Evolutionary conservation across 2,329 filamentous ascomycete genomes (phyloP).

Genomic region (Stagonosporopsis cucurbitacearum): DNA sequence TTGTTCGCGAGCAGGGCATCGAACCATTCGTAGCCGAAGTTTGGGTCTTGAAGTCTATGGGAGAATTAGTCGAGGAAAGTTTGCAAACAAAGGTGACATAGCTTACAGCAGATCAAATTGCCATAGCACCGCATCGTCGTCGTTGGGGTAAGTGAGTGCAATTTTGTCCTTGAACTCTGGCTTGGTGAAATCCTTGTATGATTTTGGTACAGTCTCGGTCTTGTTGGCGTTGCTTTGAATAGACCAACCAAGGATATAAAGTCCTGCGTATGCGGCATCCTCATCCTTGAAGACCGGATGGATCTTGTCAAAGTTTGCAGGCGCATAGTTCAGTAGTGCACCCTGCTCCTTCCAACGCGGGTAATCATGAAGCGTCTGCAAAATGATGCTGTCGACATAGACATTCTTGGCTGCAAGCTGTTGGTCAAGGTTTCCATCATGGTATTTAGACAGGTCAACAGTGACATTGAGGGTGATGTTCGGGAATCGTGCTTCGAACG

Average conservation of each 20-base stretch:
- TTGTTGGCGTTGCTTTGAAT: slow-evolving; percentile 50
- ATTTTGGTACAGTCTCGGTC: slow-evolving; percentile 38
- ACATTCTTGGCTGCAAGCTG: slow-evolving; percentile 49
- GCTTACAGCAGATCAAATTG: slow-evolving; percentile 56
- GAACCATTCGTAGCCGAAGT: slow-evolving; percentile 57
- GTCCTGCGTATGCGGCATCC: slow-evolving; percentile 53
- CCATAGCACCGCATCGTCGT: slow-evolving; percentile 63
- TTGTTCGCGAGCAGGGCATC: slow-evolving; percentile 57
- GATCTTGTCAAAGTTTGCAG: slow-evolving; percentile 55
- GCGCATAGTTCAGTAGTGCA: slow-evolving; percentile 58
- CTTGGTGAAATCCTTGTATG: slow-evolving; percentile 55
- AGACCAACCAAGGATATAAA: slow-evolving; percentile 47
- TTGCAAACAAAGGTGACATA: neutral
- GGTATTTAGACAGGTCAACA: slow-evolving; percentile 64
- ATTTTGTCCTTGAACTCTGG: slow-evolving; percentile 62
- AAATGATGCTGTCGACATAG: slow-evolving; percentile 53
- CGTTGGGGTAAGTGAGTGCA: slow-evolving; percentile 63
- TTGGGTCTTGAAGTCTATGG: slow-evolving; percentile 26
- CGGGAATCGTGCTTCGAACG: slow-evolving; percentile 58
- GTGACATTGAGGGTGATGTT: slow-evolving; percentile 61
- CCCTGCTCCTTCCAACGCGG: slow-evolving; percentile 59
- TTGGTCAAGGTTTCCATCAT: slow-evolving; percentile 56
- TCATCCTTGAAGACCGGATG: slow-evolving; percentile 52
- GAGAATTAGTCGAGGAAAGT: neutral
- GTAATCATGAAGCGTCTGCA: slow-evolving; percentile 62